A percentile compares a stretch with the other conserved stretches of the same genome.
These are phyloP conservation scores for Quercus suber DNA, from an alignment of 306 rosid species.

Conservation along the genomic window DNA sequence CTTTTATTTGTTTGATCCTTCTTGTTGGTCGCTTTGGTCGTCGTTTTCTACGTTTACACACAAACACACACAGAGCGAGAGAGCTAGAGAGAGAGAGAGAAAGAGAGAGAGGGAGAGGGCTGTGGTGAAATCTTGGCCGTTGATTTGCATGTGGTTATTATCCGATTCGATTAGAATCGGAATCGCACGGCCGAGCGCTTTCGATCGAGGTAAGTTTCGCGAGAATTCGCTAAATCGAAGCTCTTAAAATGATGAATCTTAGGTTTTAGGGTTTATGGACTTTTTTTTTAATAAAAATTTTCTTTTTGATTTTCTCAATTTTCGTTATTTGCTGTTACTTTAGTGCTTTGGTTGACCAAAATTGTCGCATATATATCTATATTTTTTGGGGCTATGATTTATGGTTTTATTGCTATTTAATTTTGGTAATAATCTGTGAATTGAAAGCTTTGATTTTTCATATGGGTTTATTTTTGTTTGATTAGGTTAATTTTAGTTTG, in stretches of 20 bases:
- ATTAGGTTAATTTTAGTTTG: not conserved
- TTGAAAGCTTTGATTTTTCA: not conserved
- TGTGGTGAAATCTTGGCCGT: not conserved
- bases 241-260: not conserved
- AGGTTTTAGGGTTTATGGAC: not conserved
- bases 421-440: not conserved
- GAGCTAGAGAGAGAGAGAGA: not conserved
- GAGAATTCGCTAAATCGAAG: not conserved
- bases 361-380: not conserved
- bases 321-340: not conserved
- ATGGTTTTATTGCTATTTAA: not conserved
- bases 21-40: constrained; percentile 4
- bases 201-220: constrained; percentile 5
- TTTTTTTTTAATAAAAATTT: not conserved
- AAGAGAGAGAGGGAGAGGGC: not conserved
- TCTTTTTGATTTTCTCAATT: not conserved
- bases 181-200: not conserved
- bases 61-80: not conserved
- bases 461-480: not conserved
- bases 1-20: no score
- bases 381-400: not conserved
- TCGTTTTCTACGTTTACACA: not conserved
- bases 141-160: not conserved
- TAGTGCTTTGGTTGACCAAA: not conserved
- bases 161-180: constrained; percentile 2